Percentiles rank a stretch among this genome's conserved stretches.
phyloP scores from a whole-genome alignment of 345 rosid genomes.

The Camelina neglecta region DNA sequence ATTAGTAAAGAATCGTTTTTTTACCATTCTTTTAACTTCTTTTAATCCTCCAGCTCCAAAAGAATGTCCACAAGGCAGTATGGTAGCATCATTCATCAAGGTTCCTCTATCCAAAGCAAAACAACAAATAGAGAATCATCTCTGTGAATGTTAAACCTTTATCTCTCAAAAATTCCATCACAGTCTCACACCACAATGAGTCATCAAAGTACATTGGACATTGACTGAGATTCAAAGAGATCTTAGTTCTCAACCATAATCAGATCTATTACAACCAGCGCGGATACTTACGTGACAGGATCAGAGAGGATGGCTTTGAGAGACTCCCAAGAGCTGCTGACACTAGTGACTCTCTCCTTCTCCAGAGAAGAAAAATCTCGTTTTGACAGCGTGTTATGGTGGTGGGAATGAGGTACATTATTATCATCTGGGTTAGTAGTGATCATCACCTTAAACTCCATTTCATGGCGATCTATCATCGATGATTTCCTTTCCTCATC shows the following conservation, averaged over 20 bases:
- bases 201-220: constrained; percentile 9
- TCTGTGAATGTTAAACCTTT: background rate
- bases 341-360: constrained; percentile 58
- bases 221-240: background rate
- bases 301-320: constrained; percentile 75
- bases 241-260: background rate
- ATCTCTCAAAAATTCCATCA: background rate
- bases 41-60: constrained; percentile 76
- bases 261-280: background rate
- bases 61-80: constrained; percentile 94
- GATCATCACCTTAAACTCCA: constrained; percentile 48
- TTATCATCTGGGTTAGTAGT: constrained; percentile 66
- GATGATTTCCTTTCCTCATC: constrained; percentile 48
- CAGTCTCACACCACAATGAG: background rate
- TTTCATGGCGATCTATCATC: constrained; percentile 40
- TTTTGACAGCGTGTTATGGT: constrained; percentile 50
- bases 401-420: constrained; percentile 57
- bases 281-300: constrained; percentile 71
- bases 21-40: constrained; percentile 64
- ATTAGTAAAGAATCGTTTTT: constrained; percentile 27
- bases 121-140: constrained; percentile 22
- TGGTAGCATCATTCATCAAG: constrained; percentile 89
- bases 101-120: constrained; percentile 62
- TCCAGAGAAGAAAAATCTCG: constrained; percentile 60
- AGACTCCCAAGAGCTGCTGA: constrained; percentile 66